Evolutionary conservation across 192 early-diverging fungal species (phyloP).

Genomic region (Entomortierella parvispora): DNA sequence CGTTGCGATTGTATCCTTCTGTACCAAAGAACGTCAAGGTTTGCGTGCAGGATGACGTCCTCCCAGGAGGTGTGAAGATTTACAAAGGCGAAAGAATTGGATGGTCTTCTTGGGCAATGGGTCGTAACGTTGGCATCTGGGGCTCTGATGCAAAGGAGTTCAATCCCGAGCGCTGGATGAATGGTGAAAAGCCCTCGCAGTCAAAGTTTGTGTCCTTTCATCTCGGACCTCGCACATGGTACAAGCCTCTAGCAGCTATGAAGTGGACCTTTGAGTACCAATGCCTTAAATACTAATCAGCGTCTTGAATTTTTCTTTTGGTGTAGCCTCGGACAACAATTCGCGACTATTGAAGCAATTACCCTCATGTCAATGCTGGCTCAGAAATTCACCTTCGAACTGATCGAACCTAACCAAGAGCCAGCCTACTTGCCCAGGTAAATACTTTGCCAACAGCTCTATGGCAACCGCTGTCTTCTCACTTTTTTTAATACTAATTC

Average conservation of each 20-base stretch:
- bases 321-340: conserved; percentile 49
- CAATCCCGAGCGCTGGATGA: conserved; percentile 74
- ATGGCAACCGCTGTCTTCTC: no score
- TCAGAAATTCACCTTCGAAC: conserved; percentile 50
- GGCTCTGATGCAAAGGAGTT: conserved; percentile 71
- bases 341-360: conserved; percentile 56
- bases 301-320: background rate
- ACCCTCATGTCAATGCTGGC: conserved; percentile 42
- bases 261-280: no score
- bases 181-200: conserved; percentile 46
- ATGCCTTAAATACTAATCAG: conserved; percentile 2
- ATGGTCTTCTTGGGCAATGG: conserved; percentile 66
- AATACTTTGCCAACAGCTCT: no score
- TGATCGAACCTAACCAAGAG: conserved; percentile 31
- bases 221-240: conserved; percentile 62
- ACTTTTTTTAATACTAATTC: no score
- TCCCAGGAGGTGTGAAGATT: conserved; percentile 71
- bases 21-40: conserved; percentile 73
- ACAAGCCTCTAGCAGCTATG: background rate
- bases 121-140: conserved; percentile 65
- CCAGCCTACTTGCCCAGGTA: conserved; percentile 25
- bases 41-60: conserved; percentile 67
- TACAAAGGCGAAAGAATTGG: conserved; percentile 60
- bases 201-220: conserved; percentile 69
- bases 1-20: conserved; percentile 73